A percentile compares a stretch with the other conserved stretches of the same genome.
phyloP scores from a whole-genome alignment of 2,329 filamentous ascomycete species.

The Hortaea sp. region DNA sequence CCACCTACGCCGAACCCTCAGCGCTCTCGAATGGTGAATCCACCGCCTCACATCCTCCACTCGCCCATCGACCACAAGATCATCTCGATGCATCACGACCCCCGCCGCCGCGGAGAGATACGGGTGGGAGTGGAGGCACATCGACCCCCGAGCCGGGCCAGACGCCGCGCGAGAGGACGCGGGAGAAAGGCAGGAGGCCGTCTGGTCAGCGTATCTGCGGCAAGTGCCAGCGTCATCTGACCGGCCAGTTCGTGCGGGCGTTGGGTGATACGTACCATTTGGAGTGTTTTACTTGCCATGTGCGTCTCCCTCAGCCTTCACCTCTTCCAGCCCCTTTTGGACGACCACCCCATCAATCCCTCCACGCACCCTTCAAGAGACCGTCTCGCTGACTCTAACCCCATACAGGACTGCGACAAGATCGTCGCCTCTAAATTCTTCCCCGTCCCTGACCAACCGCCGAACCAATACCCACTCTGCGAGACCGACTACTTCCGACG shows the following conservation, averaged over 20 bases:
- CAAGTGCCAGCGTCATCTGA: slow-evolving; percentile 79
- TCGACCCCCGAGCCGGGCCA: background rate
- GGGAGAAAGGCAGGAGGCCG: slow-evolving; percentile 13
- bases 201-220: slow-evolving; percentile 46
- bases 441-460: slow-evolving; percentile 83
- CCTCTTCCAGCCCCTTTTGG: background rate
- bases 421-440: slow-evolving; percentile 99
- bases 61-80: background rate
- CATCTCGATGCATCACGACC: background rate
- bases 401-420: slow-evolving; percentile 81
- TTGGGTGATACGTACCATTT: slow-evolving; percentile 90
- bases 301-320: slow-evolving; percentile 41
- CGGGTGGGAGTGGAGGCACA: background rate
- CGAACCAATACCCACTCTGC: slow-evolving; percentile 86
- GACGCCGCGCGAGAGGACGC: background rate
- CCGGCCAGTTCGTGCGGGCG: slow-evolving; percentile 91
- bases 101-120: background rate
- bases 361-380: background rate
- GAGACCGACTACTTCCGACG: slow-evolving; percentile 96
- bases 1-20: too few species aligned
- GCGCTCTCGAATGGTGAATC: too few species aligned
- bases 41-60: background rate
- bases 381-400: background rate
- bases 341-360: background rate
- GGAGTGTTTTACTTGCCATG: slow-evolving; percentile 95